Conservation (phyloP, 805 yeast species). For the Candida ulmi region DNA sequence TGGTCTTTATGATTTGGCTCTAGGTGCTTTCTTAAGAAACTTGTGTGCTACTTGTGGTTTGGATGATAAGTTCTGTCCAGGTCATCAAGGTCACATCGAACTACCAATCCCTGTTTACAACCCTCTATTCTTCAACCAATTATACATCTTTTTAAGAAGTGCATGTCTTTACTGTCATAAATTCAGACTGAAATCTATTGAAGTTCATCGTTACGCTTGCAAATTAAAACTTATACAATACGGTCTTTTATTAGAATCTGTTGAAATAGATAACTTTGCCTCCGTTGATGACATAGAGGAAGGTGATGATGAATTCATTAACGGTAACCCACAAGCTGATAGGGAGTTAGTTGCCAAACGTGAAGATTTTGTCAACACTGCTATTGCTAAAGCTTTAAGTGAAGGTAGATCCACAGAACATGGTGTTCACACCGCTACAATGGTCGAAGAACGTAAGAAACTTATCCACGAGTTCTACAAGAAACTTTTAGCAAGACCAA, state of each 20-base stretch:
- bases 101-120: slow-evolving; percentile 93
- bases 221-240: slow-evolving; percentile 78
- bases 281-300: slow-evolving; percentile 33
- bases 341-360: slow-evolving; percentile 53
- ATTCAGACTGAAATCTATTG: slow-evolving; percentile 64
- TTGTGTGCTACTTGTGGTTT: slow-evolving; percentile 92
- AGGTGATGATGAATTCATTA: slow-evolving; percentile 31
- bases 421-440: slow-evolving; percentile 79
- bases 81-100: slow-evolving; percentile 97
- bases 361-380: slow-evolving; percentile 61
- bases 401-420: slow-evolving; percentile 64
- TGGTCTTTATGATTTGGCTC: slow-evolving; percentile 90
- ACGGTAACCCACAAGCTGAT: slow-evolving; percentile 31
- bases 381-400: slow-evolving; percentile 66
- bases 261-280: slow-evolving; percentile 61
- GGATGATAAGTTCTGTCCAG: slow-evolving; percentile 93
- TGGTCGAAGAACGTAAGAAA: slow-evolving; percentile 79
- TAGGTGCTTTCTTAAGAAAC: slow-evolving; percentile 89
- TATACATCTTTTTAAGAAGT: slow-evolving; percentile 78
- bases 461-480: slow-evolving; percentile 71
- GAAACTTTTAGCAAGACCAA: slow-evolving; percentile 66
- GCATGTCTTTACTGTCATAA: slow-evolving; percentile 88
- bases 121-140: slow-evolving; percentile 89
- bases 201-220: slow-evolving; percentile 72
- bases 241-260: slow-evolving; percentile 78